Evolutionary conservation across 2,329 filamentous ascomycete genomes (phyloP), one percentile per base, ranked within the genome.

Genomic region (Aspergillus costaricaensis): DNA sequence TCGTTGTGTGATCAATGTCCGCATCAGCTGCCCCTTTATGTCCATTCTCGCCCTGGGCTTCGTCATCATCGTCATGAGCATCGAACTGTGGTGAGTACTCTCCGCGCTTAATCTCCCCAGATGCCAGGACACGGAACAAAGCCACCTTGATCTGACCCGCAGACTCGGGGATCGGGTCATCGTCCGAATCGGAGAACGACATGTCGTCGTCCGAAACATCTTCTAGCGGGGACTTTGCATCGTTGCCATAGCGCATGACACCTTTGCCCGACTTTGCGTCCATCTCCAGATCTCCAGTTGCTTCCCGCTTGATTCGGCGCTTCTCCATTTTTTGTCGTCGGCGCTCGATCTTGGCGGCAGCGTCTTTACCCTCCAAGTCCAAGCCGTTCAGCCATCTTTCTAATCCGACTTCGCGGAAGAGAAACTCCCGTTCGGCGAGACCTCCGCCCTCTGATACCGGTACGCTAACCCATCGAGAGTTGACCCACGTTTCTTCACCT

Each of bases 71-170:
- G 71, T 98, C 95, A 70, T 98, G 92, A 2, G 94, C 94, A 74
- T 96, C 93, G 66, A 98, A 98, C 72, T 98, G 95, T 12, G 95
- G 95, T 1, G 93, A 96, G 77, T 98, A 99, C 77, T 99, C 95
- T 64, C 95, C 95, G 73, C 93, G 91, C 80, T 97, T 98, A 73
- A 99, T 96, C 76, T 98, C 95, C 14, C 95, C 95, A 6, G 92
- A 96, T 2, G 95, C 95, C 49, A 98, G 82, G 8, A 99, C 95
- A 27, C 95, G 88, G 77, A 97, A 98, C 80, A 99, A 88, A 64
- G 94, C 92, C 17, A 99, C 92, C 79, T 98, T 98, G 81, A 99
- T 99, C 79, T 99, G 95, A 9, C 95, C 95, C 5, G 95, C 91
- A 10, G 95, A 92, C 81, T 98, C 95, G 12, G 94, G 92, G 60